A percentile compares a stretch with the other conserved stretches of the same genome.
Conservation (phyloP, 441 rosid species). For the Sinapis alba region DNA sequence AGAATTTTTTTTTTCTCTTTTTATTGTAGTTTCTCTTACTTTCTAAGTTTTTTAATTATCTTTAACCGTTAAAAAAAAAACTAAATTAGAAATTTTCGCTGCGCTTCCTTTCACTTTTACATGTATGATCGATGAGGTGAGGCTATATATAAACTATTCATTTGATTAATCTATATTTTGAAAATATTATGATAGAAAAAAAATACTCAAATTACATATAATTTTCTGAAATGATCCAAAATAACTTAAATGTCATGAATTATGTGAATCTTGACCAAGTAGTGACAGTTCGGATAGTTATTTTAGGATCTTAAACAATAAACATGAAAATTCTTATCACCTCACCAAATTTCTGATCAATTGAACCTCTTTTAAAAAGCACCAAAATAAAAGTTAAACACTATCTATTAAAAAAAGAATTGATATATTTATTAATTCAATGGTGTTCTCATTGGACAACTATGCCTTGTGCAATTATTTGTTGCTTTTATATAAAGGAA, state of each 20-base stretch:
- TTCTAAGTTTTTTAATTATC: too few relatives aligned
- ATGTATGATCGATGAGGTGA: neutral
- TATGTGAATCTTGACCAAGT: neutral
- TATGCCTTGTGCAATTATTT: slow-evolving; percentile 21
- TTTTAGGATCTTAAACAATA: neutral
- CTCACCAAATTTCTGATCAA: neutral
- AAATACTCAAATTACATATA: neutral
- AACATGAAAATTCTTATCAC: neutral
- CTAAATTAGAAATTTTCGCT: too few relatives aligned
- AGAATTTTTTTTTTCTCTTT: too few relatives aligned
- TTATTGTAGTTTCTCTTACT: too few relatives aligned
- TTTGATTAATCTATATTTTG: neutral
- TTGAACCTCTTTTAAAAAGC: neutral
- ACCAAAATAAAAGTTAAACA: slow-evolving; percentile 10
- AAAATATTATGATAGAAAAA: neutral
- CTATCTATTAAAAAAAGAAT: neutral
- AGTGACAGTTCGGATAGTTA: neutral
- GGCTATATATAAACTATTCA: neutral
- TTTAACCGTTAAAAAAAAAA: too few relatives aligned
- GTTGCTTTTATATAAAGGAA: slow-evolving; percentile 11
- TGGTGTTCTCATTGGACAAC: neutral
- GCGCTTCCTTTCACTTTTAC: neutral
- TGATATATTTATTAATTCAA: neutral
- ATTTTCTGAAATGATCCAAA: neutral
- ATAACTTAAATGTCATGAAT: neutral